Percentiles rank a stretch among this genome's conserved stretches.
Conservation (phyloP, 768 basidiomycete genomes). For the Lanmaoa pseudosensibilis region DNA sequence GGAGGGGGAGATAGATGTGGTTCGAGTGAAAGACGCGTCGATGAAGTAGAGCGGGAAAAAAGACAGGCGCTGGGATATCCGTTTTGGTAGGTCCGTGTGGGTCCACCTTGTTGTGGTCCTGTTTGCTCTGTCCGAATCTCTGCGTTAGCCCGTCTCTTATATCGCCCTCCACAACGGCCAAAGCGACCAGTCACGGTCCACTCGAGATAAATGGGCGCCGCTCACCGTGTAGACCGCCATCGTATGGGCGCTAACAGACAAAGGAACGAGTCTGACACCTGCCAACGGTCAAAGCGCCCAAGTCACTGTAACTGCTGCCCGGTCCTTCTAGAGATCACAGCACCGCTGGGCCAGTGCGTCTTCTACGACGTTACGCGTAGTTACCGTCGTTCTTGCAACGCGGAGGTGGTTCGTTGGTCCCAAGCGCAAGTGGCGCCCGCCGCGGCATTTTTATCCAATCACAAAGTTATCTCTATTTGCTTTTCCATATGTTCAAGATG, state of each 20-base stretch:
- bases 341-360: background rate
- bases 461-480: background rate
- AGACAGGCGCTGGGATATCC: conserved; percentile 18
- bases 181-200: conserved; percentile 14
- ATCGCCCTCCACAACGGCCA: conserved; percentile 11
- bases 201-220: background rate
- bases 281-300: conserved; percentile 20
- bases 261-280: conserved; percentile 4
- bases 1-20: conserved; percentile 19
- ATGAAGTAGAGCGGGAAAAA: conserved; percentile 26
- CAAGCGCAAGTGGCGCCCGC: conserved; percentile 6
- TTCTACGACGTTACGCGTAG: background rate
- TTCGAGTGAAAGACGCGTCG: conserved; percentile 29
- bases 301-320: background rate
- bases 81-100: conserved; percentile 38
- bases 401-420: background rate
- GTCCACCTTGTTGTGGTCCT: conserved; percentile 36
- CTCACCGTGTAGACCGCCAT: conserved; percentile 22
- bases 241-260: background rate
- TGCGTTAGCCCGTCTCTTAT: conserved; percentile 10
- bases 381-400: background rate
- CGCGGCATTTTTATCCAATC: conserved; percentile 5
- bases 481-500: background rate
- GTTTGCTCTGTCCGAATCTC: conserved; percentile 24
- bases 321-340: conserved; percentile 2